Base-by-base conservation (phyloP, 768 basidiomycete genomes). In the Mrakia frigida region DNA sequence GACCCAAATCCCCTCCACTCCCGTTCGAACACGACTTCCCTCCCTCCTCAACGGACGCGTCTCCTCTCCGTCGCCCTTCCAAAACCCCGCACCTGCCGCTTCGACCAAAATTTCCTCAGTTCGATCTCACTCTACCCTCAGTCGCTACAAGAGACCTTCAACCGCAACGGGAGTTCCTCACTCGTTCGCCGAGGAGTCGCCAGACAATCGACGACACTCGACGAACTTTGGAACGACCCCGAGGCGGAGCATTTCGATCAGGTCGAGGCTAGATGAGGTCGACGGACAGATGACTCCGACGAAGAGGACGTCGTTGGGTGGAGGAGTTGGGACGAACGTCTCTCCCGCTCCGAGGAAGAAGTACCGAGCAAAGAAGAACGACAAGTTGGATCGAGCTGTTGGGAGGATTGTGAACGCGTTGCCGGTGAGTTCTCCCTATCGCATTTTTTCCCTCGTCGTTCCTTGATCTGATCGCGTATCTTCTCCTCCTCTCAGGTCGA, bases 371-470 rank as follows among this genome's bases (percentile, higher is more conserved):
- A 63, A 68, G 71, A 77, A 68, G 65, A 71, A 61, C 28, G 56
- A 77, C 39, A 73, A 67, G 72, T 50, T 77, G 10, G 76, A 77
- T 53, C 76, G 76, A 13, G 76, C 76, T 0, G 72, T 77, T 16
- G 56, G 70, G 5, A 77, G 71, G 56, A 77, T 77, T 28, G 76
- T 77, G 21, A 77, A 77, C 50, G 56, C 70, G 3, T 56, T 77
- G 59, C 70, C 59, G 3, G 75, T 76, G n/a, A 39, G 70, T 76
- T 25, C 18, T 23, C 3, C 16, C 16, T 70, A 13, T 35, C 39
- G 50, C 74, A 33, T 28, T 7, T 4, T 28, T 21, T 37, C 3
- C 25, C 50, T 11, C 14, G 4, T 35, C 5, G 31, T 18, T 4
- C 10, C n/a, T 13, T 33, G 52, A 11, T 33, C 59, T 41, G 50